phyloP scores from a whole-genome alignment of 306 rosid species.

The Corylus americana region DNA sequence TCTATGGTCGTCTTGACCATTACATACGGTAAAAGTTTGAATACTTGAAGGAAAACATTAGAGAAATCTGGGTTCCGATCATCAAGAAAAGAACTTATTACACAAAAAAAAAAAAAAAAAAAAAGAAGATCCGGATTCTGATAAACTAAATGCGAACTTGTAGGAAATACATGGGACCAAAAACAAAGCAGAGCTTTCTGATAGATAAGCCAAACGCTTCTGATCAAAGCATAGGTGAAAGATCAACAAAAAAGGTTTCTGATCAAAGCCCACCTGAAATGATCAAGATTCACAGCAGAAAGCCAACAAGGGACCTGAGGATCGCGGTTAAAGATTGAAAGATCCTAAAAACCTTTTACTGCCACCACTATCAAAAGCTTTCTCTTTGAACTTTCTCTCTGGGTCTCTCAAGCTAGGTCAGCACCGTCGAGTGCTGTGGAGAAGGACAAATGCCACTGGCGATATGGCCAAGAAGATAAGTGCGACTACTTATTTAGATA shows the following conservation, averaged over 20 bases:
- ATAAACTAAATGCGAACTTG: not conserved
- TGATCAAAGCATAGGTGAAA: not conserved
- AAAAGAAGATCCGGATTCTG: not conserved
- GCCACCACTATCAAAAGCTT: not conserved
- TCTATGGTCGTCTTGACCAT: too few species aligned
- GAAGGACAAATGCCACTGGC: not conserved
- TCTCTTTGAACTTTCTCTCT: not conserved
- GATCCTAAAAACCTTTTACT: not conserved
- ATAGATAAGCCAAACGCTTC: not conserved
- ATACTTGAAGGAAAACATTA: too few species aligned
- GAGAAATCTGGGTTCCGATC: not conserved
- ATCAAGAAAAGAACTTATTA: not conserved
- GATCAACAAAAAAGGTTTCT: not conserved
- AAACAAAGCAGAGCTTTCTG: not conserved
- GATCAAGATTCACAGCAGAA: not conserved
- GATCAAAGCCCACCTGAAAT: not conserved
- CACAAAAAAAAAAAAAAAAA: not conserved
- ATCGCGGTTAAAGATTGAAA: not conserved
- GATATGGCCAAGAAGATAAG: not conserved
- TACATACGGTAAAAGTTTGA: too few species aligned
- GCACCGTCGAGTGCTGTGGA: not conserved
- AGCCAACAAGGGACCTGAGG: not conserved
- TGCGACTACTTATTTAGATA: fast-evolving
- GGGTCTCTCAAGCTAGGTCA: not conserved
- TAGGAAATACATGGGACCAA: not conserved